phyloP scores from a whole-genome alignment of 2,329 filamentous ascomycete species.

The Neonectria neomacrospora region DNA sequence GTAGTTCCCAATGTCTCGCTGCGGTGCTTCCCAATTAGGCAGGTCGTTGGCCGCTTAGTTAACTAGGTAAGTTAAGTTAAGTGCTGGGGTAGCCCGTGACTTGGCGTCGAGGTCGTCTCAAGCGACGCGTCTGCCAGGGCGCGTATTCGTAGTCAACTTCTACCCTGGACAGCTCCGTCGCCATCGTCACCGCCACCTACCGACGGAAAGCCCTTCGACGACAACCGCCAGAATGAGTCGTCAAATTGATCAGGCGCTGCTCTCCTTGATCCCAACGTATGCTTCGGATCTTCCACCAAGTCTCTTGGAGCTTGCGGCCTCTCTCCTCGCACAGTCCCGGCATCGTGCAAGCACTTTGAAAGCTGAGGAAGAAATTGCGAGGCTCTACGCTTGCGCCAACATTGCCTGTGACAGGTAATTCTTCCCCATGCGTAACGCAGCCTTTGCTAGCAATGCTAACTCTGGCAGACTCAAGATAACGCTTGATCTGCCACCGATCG shows the following conservation, averaged over 20 bases:
- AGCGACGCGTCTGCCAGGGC: conserved; percentile 14
- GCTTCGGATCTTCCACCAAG: conserved; percentile 73
- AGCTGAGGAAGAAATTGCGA: conserved; percentile 87
- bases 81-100: conserved; percentile 19
- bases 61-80: too few relatives aligned
- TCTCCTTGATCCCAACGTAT: conserved; percentile 79
- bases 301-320: conserved; percentile 77
- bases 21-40: conserved; percentile 2
- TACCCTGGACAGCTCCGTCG: conserved; percentile 1
- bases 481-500: conserved; percentile 81
- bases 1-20: conserved; percentile 4
- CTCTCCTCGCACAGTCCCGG: conserved; percentile 82
- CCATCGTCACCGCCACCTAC: conserved; percentile 17
- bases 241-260: conserved; percentile 77
- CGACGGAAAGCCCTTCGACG: not conserved
- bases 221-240: conserved; percentile 69
- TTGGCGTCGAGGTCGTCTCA: conserved; percentile 19
- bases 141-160: conserved; percentile 5
- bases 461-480: conserved; percentile 73
- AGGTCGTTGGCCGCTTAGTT: not conserved
- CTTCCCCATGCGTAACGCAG: not conserved
- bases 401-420: conserved; percentile 85
- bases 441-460: conserved; percentile 1
- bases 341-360: conserved; percentile 81
- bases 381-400: conserved; percentile 85